Evolutionary conservation across 768 basidiomycete genomes (phyloP).

Genomic region (Leucosporidium scottii): DNA sequence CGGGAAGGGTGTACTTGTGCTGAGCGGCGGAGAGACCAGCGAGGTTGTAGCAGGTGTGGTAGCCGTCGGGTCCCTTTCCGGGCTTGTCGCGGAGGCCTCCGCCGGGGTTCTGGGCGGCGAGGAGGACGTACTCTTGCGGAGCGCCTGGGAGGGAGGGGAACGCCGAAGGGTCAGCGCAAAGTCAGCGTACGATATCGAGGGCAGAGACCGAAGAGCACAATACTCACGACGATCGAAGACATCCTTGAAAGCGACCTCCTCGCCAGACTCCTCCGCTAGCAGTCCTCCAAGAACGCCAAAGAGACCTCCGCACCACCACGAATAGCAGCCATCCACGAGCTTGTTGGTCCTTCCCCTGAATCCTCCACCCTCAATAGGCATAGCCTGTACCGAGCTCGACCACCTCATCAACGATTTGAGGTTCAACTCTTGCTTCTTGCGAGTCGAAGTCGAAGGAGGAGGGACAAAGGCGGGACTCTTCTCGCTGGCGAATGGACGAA

Average conservation of each 20-base stretch:
- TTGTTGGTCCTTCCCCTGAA: slow-evolving; percentile 93
- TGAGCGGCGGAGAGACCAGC: slow-evolving; percentile 84
- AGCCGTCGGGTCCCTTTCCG: slow-evolving; percentile 91
- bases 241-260: slow-evolving; percentile 19
- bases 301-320: slow-evolving; percentile 97
- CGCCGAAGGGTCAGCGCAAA: neutral
- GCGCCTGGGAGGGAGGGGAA: slow-evolving; percentile 45
- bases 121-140: slow-evolving; percentile 77
- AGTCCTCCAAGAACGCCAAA: slow-evolving; percentile 58
- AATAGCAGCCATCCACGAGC: slow-evolving; percentile 97
- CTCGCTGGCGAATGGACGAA: slow-evolving; percentile 51
- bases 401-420: slow-evolving; percentile 61
- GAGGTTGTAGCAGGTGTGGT: slow-evolving; percentile 90
- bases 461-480: slow-evolving; percentile 20
- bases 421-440: slow-evolving; percentile 46
- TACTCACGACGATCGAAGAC: slow-evolving; percentile 39
- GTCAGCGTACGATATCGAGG: accelerated
- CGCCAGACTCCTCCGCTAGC: slow-evolving; percentile 39
- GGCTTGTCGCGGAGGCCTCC: slow-evolving; percentile 94
- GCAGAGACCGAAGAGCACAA: neutral
- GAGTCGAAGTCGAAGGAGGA: neutral
- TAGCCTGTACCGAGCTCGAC: slow-evolving; percentile 79
- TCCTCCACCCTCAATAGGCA: slow-evolving; percentile 74
- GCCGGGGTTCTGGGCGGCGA: slow-evolving; percentile 73
- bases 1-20: slow-evolving; percentile 48